phyloP scores from a whole-genome alignment of 2,329 filamentous ascomycete species.

The Diplodia corticola region DNA sequence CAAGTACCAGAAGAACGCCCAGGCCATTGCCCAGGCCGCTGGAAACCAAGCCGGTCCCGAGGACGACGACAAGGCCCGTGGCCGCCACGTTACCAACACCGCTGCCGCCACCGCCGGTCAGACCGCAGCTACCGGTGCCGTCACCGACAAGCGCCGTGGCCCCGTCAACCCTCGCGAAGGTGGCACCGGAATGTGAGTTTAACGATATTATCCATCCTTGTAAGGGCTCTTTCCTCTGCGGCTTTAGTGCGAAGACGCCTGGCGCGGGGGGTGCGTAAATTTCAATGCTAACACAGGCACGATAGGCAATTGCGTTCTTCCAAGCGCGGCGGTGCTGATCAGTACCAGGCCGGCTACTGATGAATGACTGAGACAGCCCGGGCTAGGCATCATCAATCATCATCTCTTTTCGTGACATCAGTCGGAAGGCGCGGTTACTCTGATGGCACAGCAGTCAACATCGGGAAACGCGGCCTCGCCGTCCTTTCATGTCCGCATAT shows the following conservation, averaged over 20 bases:
- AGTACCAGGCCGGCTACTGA: slow-evolving; percentile 53
- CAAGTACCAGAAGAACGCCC: slow-evolving; percentile 99
- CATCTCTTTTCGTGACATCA: slow-evolving; percentile 36
- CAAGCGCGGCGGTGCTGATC: slow-evolving; percentile 51
- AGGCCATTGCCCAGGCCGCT: slow-evolving; percentile 84
- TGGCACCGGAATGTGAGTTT: slow-evolving; percentile 96
- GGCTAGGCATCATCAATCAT: slow-evolving; percentile 41
- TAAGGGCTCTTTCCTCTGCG: slow-evolving; percentile 87
- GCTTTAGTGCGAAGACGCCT: slow-evolving; percentile 75
- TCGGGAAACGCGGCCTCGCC: slow-evolving; percentile 48
- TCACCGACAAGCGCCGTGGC: slow-evolving; percentile 66
- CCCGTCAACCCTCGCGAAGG: slow-evolving; percentile 78
- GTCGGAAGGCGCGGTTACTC: slow-evolving; percentile 34
- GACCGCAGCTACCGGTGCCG: slow-evolving; percentile 57
- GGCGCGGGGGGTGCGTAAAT: slow-evolving; percentile 63
- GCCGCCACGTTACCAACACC: slow-evolving; percentile 57
- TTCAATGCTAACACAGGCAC: slow-evolving; percentile 47
- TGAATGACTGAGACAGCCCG: slow-evolving; percentile 26
- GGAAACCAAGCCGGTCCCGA: slow-evolving; percentile 66
- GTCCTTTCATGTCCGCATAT: slow-evolving; percentile 36
- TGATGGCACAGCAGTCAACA: slow-evolving; percentile 35
- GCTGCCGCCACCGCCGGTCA: slow-evolving; percentile 65
- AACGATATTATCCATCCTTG: slow-evolving; percentile 70
- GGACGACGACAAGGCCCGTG: slow-evolving; percentile 72
- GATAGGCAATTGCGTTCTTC: slow-evolving; percentile 55